Conservation (phyloP, 73 alveolate genomes). For the Symbiodinium pilosum region DNA sequence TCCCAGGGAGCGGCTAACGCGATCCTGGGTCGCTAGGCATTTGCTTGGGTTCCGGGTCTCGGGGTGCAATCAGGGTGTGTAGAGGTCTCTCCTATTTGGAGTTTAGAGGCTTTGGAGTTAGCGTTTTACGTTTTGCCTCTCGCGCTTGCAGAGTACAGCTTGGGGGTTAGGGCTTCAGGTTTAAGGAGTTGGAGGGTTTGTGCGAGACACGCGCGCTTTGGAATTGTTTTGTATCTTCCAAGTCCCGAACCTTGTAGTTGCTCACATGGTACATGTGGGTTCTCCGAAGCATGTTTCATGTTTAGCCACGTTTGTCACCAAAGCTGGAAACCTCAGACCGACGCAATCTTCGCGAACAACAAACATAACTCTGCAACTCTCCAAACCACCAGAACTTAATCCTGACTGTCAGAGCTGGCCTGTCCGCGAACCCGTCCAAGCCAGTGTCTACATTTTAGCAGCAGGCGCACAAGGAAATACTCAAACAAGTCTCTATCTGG, state of each 20-base stretch:
- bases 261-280: too few species aligned
- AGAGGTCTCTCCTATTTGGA: neutral
- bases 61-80: neutral
- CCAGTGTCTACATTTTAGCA: neutral
- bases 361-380: neutral
- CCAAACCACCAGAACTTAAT: neutral
- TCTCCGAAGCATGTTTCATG: neutral
- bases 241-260: too few species aligned
- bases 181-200: neutral
- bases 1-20: neutral
- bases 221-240: too few species aligned
- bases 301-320: neutral
- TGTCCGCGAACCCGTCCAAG: too few species aligned
- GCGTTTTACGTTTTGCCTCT: neutral
- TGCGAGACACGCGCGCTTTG: too few species aligned
- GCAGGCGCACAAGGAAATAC: neutral
- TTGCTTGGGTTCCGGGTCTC: neutral
- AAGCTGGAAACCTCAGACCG: neutral
- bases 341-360: neutral
- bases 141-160: neutral
- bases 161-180: neutral
- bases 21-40: neutral
- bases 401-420: too few species aligned
- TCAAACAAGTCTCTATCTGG: neutral
- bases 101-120: neutral